These are phyloP conservation scores for Pinus tabuliformis DNA, from an alignment of 75 land plant species.

Conservation along the genomic window DNA sequence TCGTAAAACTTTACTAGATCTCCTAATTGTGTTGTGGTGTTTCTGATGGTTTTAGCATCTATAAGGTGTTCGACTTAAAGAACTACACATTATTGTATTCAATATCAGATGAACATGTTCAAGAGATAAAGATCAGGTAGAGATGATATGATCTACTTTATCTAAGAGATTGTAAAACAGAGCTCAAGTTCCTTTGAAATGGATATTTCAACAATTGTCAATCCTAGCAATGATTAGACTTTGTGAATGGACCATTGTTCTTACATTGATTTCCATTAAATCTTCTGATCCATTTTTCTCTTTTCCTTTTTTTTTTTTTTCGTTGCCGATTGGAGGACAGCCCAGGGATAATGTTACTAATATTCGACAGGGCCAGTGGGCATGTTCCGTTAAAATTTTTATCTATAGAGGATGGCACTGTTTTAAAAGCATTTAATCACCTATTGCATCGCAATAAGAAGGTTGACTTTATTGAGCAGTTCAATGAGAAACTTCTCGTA, in stretches of 20 bases:
- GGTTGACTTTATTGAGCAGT: constrained; percentile 94
- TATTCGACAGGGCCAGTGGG: constrained; percentile 60
- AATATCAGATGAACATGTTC: constrained; percentile 83
- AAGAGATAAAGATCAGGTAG: constrained; percentile 96
- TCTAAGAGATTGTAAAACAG: not conserved
- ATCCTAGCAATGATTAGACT: too few relatives aligned
- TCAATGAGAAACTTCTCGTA: constrained; percentile 98
- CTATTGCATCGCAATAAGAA: constrained; percentile 91
- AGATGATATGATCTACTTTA: not conserved
- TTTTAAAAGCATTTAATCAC: constrained; percentile 85
- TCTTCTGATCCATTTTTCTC: not conserved
- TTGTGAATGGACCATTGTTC: too few relatives aligned
- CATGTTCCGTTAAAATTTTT: constrained; percentile 93
- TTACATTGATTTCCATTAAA: not conserved
- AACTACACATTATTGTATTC: constrained; percentile 88
- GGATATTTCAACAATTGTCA: too few relatives aligned
- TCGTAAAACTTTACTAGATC: not conserved
- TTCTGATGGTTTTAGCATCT: constrained; percentile 25
- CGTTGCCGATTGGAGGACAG: constrained; percentile 28
- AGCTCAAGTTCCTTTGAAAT: too few relatives aligned
- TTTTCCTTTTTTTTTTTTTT: not conserved
- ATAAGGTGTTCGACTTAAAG: constrained; percentile 60
- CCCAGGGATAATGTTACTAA: constrained; percentile 96
- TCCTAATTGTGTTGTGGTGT: not conserved
- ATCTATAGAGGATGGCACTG: constrained; percentile 97